Base-by-base conservation (phyloP, 306 rosid species). In the Calophaca sinica region DNA sequence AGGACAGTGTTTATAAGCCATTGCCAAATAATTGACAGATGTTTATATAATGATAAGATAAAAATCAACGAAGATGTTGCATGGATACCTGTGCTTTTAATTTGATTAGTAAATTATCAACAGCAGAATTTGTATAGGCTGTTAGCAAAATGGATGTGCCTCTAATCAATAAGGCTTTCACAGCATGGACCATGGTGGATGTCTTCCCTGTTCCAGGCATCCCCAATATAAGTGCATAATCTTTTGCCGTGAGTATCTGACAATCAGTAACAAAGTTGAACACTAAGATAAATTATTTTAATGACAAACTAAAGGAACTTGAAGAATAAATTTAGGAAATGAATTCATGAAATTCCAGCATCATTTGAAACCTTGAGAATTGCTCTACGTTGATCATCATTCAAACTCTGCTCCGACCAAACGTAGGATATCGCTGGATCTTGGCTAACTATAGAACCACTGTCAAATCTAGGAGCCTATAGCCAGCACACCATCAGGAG, bases 121-220 rank as follows among this genome's bases (percentile, higher is more conserved):
- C 93, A 15, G 98, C 98, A 50, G 96, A 87, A 84, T 94, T 94
- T 68, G 98, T 91, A 80, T 91, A 94, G 61, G 97, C 88, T 5
- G 98, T 94, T 68, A 94, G 94, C 92, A 94, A 86, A 83, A 94
- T 87, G 70, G 97, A 89, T 73, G 94, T 84, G 54, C 96, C 97
- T 85, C 97, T 87, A 72, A 91, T 80, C 85, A 94, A 87, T 84
- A 94, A 76, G 59, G 98, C 96, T 83, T 91, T 91, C 74, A 94
- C 97, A 75, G 98, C 98, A 89, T 94, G 97, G 55, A 94, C 98
- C 94, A 94, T 80, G 11, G 97, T 94, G 14, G 96, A 94, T 15
- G 98, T 94, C 91, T 94, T 94, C 79, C 98, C 98, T 0, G 97
- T 94, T 80, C 98, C 98, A 54, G 98, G 98, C 98, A 94, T 94